Evolutionary conservation across 306 rosid genomes (phyloP).

Genomic region (Gynostemma pentaphyllum): DNA sequence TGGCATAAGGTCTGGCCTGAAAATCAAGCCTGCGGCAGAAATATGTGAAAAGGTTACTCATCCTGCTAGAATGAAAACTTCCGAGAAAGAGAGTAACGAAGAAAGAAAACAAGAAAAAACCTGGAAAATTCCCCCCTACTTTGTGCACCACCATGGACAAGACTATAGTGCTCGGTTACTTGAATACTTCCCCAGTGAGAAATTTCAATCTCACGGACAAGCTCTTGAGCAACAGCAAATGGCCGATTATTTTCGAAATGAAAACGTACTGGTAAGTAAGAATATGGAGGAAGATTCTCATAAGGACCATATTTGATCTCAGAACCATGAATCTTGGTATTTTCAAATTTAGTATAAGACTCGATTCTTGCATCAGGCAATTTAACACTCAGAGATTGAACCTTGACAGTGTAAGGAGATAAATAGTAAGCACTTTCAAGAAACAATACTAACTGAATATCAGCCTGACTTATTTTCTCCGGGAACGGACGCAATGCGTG

Average conservation of each 20-base stretch:
- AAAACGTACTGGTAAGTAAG: conserved; percentile 55
- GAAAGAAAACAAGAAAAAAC: conserved; percentile 25
- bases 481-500: conserved; percentile 67
- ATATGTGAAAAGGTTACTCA: conserved; percentile 15
- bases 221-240: conserved; percentile 79
- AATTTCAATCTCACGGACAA: conserved; percentile 79
- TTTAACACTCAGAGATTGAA: conserved; percentile 59
- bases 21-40: conserved; percentile 73
- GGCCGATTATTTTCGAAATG: conserved; percentile 87
- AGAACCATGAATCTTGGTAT: conserved; percentile 62
- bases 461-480: conserved; percentile 78
- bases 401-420: conserved; percentile 69
- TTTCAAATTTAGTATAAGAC: conserved; percentile 62
- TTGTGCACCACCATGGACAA: conserved; percentile 78
- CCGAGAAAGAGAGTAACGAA: not conserved
- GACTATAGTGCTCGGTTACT: conserved; percentile 80
- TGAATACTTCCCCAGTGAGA: conserved; percentile 98
- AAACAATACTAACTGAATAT: conserved; percentile 70
- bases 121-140: conserved; percentile 96
- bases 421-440: conserved; percentile 69
- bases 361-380: conserved; percentile 88
- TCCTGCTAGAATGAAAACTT: conserved; percentile 13
- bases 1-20: conserved; percentile 66
- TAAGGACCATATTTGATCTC: conserved; percentile 91
- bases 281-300: conserved; percentile 56